Conservation (phyloP, 179 eudicot species). For the Drosera spatulata region DNA sequence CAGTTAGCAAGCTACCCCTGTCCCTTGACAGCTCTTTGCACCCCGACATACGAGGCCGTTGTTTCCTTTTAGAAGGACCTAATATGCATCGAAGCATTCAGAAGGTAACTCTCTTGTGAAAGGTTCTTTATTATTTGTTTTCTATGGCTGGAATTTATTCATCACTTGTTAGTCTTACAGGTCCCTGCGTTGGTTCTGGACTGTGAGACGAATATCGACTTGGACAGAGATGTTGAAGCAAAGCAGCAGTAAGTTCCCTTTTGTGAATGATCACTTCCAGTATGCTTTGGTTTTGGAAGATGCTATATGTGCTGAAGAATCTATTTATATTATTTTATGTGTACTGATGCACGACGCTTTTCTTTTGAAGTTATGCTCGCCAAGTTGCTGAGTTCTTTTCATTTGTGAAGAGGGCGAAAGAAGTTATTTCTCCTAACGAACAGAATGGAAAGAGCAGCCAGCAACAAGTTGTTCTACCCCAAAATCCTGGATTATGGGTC, state of each 20-base stretch:
- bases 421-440: slow-evolving; percentile 28
- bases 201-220: slow-evolving; percentile 90
- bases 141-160: neutral
- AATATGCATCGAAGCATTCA: slow-evolving; percentile 89
- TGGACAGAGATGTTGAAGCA: slow-evolving; percentile 79
- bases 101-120: slow-evolving; percentile 33
- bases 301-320: too few relatives aligned
- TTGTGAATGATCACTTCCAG: neutral
- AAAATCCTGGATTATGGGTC: slow-evolving; percentile 47
- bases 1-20: slow-evolving; percentile 48
- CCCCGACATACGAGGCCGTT: slow-evolving; percentile 67
- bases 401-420: slow-evolving; percentile 84
- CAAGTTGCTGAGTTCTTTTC: slow-evolving; percentile 95
- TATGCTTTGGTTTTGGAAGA: too few relatives aligned
- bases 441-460: slow-evolving; percentile 14
- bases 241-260: slow-evolving; percentile 41
- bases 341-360: neutral
- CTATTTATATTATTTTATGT: too few relatives aligned
- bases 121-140: neutral
- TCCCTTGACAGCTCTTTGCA: slow-evolving; percentile 41
- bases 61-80: slow-evolving; percentile 68
- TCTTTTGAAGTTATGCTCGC: slow-evolving; percentile 65
- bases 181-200: slow-evolving; percentile 90
- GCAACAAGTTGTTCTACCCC: slow-evolving; percentile 39
- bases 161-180: slow-evolving; percentile 17